A percentile compares a stretch with the other conserved stretches of the same genome.
Conservation (phyloP, 1,139 yeast genomes). For the Lodderomyces beijingensis region DNA sequence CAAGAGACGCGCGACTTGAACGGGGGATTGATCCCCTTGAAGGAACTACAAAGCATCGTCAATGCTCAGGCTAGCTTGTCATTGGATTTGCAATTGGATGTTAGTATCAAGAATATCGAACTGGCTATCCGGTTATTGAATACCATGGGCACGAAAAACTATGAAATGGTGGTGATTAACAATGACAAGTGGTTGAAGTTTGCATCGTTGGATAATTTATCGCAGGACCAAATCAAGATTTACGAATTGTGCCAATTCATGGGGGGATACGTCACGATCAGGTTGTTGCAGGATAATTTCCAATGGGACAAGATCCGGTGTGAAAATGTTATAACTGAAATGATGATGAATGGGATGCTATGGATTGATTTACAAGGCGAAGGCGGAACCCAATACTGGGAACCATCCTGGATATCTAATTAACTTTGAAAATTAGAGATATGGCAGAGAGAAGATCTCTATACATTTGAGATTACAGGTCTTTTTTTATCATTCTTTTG, state of each 20-base stretch:
- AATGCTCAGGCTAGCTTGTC: conserved; percentile 11
- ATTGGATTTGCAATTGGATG: conserved; percentile 14
- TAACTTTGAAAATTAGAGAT: too few relatives aligned
- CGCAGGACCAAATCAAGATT: conserved; percentile 62
- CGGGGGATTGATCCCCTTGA: conserved; percentile 72
- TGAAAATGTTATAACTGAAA: conserved; percentile 62
- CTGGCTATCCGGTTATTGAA: conserved; percentile 18
- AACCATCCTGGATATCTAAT: conserved; percentile 39
- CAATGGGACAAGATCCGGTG: conserved; percentile 68
- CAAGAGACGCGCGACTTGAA: conserved; percentile 64
- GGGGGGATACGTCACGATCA: conserved; percentile 60
- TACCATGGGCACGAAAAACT: conserved; percentile 32
- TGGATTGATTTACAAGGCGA: conserved; percentile 71
- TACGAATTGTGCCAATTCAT: conserved; percentile 69
- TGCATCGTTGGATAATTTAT: conserved; percentile 28
- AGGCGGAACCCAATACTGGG: conserved; percentile 61
- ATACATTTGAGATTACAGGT: too few relatives aligned
- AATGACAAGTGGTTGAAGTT: conserved; percentile 40
- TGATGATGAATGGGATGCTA: conserved; percentile 74
- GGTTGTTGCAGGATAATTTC: conserved; percentile 64
- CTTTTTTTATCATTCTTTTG: conserved; percentile 1
- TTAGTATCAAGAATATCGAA: conserved; percentile 19
- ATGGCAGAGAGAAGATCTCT: too few relatives aligned
- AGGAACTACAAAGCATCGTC: conserved; percentile 45
- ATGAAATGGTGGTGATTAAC: conserved; percentile 29